A percentile compares a stretch with the other conserved stretches of the same genome.
phyloP scores from a whole-genome alignment of 2,329 filamentous ascomycete species.

The Uncinocarpus reesii region DNA sequence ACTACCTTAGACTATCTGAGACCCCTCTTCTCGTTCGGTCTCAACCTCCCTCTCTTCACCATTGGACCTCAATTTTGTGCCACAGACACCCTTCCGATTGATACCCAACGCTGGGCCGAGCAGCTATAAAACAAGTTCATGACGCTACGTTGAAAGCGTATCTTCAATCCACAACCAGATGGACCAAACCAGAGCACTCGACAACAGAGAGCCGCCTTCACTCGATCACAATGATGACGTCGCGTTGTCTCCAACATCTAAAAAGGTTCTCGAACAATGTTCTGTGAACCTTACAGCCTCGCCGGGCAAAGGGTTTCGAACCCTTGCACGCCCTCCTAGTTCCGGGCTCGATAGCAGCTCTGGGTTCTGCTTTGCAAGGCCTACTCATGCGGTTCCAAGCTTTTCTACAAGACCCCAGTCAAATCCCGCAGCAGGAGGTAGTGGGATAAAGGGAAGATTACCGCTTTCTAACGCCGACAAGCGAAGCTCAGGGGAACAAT shows the following conservation, averaged over 20 bases:
- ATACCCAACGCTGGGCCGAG: neutral
- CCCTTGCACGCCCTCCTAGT: constrained; percentile 26
- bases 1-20: neutral
- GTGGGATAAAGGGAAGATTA: neutral
- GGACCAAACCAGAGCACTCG: neutral
- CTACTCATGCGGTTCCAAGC: constrained; percentile 18
- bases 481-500: neutral
- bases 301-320: constrained; percentile 11
- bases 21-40: neutral
- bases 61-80: no score
- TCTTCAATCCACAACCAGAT: no score
- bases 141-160: neutral
- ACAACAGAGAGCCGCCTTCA: neutral
- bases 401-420: constrained; percentile 14
- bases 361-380: constrained; percentile 29
- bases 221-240: constrained; percentile 11
- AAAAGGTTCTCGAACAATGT: constrained; percentile 18
- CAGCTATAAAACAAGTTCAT: no score
- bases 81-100: no score
- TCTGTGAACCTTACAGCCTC: constrained; percentile 12
- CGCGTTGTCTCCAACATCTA: constrained; percentile 17
- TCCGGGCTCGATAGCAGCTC: constrained; percentile 22
- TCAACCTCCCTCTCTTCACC: neutral
- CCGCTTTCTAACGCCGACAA: neutral
- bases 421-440: neutral